Evolutionary conservation across 2,329 filamentous ascomycete species (phyloP), one percentile per base, ranked within the genome.

Genomic region (Fusarium brevicatenulatum): DNA sequence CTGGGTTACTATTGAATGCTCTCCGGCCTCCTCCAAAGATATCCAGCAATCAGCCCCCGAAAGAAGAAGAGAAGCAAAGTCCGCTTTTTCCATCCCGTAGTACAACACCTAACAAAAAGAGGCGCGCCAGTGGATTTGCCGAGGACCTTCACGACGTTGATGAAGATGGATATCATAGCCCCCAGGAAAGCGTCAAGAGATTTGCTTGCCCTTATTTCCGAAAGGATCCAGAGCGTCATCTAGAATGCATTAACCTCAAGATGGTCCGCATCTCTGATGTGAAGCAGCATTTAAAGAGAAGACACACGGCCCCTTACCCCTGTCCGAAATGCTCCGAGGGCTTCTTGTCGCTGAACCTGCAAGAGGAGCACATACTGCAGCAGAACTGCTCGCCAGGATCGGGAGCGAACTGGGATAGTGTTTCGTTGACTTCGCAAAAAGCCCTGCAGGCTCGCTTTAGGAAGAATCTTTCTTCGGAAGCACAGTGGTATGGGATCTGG

Each of bases 101-200:
- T 6, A 6, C 49, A 15, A 52, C 49, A 0, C 49, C 49, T 0
- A 52, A 2, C 4, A 52, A 52, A 9, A 36, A 2, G 6, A 52
- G 30, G 2, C 30, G 30, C 0, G 3, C 16, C 0, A 1, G 0
- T 19, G 30, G 30, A 19, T 5, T 25, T 0, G 3, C 2, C n/a
- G 49, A 52, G 0, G 30, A 25, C 0, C 49, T 52, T 19, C 25
- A 10, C 6, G 30, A 52, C 9, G 0, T 52, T 0, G 16, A 52
- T 15, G 49, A 52, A 34, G 30, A 25, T 11, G 11, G 12, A 0
- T 1, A 23, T 8, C n/a, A 19, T 1, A 25, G 4, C 12, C 30
- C n/a, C 3, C 19, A 15, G 6, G 49, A 52, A 0, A 6, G 0
- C 6, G 0, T 36, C 8, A 52, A 36, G n/a, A 52, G 2, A 10